Evolutionary conservation across 2,329 filamentous ascomycete genomes (phyloP).

Genomic region (Talaromyces sp.): DNA sequence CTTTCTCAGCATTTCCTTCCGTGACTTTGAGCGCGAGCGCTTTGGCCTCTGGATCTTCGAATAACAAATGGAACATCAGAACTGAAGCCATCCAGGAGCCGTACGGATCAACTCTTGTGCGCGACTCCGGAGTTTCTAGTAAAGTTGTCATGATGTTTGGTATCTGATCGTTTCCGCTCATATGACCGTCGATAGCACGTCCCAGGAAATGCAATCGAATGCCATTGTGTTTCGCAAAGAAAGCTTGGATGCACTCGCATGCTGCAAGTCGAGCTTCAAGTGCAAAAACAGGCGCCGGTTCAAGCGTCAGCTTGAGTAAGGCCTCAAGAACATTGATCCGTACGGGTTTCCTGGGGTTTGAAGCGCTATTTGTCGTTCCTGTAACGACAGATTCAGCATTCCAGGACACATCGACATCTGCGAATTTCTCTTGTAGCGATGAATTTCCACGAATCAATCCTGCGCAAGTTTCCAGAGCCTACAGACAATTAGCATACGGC

Average conservation of each 20-base stretch:
- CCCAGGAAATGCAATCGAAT: slow-evolving; percentile 83
- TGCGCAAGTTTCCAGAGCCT: slow-evolving; percentile 80
- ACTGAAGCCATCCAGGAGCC: slow-evolving; percentile 85
- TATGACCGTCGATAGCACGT: slow-evolving; percentile 84
- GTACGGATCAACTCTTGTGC: slow-evolving; percentile 73
- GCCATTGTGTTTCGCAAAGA: slow-evolving; percentile 76
- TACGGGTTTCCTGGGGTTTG: slow-evolving; percentile 48
- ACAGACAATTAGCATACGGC: slow-evolving; percentile 20
- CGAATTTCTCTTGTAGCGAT: slow-evolving; percentile 81
- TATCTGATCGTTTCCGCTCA: slow-evolving; percentile 71
- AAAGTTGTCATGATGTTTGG: slow-evolving; percentile 86
- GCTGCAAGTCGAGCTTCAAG: slow-evolving; percentile 81
- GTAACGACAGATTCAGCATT: slow-evolving; percentile 25
- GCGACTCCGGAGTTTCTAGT: slow-evolving; percentile 61
- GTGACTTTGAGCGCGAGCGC: slow-evolving; percentile 73
- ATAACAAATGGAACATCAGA: slow-evolving; percentile 79
- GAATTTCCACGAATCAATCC: slow-evolving; percentile 82
- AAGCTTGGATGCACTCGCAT: slow-evolving; percentile 88
- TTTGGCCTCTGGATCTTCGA: slow-evolving; percentile 77
- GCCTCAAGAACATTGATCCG: slow-evolving; percentile 91
- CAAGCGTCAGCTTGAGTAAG: slow-evolving; percentile 76
- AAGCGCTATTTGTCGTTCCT: slow-evolving; percentile 33
- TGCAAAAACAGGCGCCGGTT: slow-evolving; percentile 61
- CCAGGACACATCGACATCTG: slow-evolving; percentile 70
- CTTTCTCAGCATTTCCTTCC: slow-evolving; percentile 82